These are phyloP conservation scores for Lentinula sp. DNA, from an alignment of 768 basidiomycete genomes.

Conservation along the genomic window DNA sequence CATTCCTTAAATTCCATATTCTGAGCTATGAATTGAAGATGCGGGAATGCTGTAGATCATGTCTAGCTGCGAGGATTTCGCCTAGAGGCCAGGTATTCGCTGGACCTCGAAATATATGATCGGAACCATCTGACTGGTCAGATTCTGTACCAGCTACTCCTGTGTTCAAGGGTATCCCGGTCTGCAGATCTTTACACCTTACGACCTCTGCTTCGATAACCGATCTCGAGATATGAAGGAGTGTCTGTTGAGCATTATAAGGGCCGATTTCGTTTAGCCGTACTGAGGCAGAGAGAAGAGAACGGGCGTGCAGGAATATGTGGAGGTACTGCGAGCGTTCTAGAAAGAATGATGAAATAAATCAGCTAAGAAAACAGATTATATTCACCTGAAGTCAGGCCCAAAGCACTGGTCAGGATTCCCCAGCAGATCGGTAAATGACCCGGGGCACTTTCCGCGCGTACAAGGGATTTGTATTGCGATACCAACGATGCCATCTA, in stretches of 20 bases:
- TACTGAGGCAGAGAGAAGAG: slow-evolving; percentile 87
- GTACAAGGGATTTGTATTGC: slow-evolving; percentile 59
- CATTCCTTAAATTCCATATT: too few relatives aligned
- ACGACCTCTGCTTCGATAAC: slow-evolving; percentile 53
- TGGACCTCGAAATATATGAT: slow-evolving; percentile 49
- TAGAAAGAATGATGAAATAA: slow-evolving; percentile 22
- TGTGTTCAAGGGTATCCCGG: slow-evolving; percentile 27
- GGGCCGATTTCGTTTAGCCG: slow-evolving; percentile 90
- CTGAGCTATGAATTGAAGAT: slow-evolving; percentile 76
- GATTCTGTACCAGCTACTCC: slow-evolving; percentile 6
- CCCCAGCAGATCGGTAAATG: slow-evolving; percentile 94
- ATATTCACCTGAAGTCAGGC: slow-evolving; percentile 56
- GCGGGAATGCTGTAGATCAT: slow-evolving; percentile 92
- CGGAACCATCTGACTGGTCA: slow-evolving; percentile 18
- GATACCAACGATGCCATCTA: slow-evolving; percentile 45
- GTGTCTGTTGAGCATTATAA: slow-evolving; percentile 83
- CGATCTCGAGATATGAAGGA: slow-evolving; percentile 66
- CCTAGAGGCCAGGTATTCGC: slow-evolving; percentile 95
- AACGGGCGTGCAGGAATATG: slow-evolving; percentile 88
- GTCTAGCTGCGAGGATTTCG: slow-evolving; percentile 86
- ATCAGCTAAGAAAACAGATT: slow-evolving; percentile 3
- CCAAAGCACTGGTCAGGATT: slow-evolving; percentile 71
- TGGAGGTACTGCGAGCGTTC: slow-evolving; percentile 83
- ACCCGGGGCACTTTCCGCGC: slow-evolving; percentile 61
- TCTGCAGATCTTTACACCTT: slow-evolving; percentile 42